phyloP scores from a whole-genome alignment of 2,329 filamentous ascomycete species.

The Byssochlamys sp. region DNA sequence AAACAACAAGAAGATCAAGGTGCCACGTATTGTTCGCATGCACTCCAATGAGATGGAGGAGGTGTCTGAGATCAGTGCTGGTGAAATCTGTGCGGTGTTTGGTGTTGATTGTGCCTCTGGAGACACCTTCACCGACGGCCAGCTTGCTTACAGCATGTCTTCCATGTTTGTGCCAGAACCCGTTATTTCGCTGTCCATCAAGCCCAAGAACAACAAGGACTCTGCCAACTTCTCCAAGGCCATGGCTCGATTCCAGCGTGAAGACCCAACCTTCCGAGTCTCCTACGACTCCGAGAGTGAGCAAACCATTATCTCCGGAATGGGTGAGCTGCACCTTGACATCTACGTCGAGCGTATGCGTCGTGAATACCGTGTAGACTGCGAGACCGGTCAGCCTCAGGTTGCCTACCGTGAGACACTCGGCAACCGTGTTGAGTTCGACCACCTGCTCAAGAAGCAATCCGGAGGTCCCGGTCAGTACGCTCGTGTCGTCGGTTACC shows the following conservation, averaged over 20 bases:
- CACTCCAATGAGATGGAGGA: conserved; percentile 99
- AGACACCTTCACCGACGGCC: conserved; percentile 93
- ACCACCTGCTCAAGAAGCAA: conserved; percentile 91
- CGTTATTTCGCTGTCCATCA: conserved; percentile 95
- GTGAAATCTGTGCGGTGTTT: conserved; percentile 97
- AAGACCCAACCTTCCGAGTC: conserved; percentile 94
- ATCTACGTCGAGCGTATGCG: conserved; percentile 96
- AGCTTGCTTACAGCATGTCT: conserved; percentile 86
- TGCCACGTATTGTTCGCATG: conserved; percentile 96
- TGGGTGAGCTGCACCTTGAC: conserved; percentile 93
- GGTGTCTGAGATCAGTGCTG: conserved; percentile 79
- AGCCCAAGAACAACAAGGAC: conserved; percentile 86
- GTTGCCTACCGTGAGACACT: conserved; percentile 96
- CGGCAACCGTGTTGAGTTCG: conserved; percentile 67
- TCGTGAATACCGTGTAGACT: conserved; percentile 93
- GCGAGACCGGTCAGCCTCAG: conserved; percentile 88
- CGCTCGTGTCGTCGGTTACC: conserved; percentile 79
- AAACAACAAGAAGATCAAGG: conserved; percentile 89
- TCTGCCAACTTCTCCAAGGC: conserved; percentile 93
- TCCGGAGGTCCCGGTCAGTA: conserved; percentile 91
- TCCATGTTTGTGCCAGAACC: conserved; percentile 96
- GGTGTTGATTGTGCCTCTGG: conserved; percentile 95
- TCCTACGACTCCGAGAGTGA: conserved; percentile 84
- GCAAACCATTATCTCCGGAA: conserved; percentile 95
- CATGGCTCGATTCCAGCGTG: conserved; percentile 96